Conservation (phyloP, 306 rosid genomes). For the Morella rubra region DNA sequence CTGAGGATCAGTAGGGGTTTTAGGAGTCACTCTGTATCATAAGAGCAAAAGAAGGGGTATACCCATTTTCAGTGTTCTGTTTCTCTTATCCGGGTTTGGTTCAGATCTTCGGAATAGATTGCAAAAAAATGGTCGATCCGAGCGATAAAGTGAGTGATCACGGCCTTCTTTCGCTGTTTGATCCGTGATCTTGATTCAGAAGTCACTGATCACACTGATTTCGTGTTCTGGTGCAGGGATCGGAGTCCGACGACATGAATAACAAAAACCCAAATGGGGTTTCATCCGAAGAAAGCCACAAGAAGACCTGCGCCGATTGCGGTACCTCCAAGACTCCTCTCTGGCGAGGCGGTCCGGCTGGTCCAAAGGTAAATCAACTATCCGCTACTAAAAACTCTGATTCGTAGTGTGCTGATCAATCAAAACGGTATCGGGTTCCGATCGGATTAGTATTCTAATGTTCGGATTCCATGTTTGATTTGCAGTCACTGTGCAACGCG, state of each 20-base stretch:
- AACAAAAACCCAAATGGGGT: constrained; percentile 42
- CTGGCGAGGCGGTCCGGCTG: constrained; percentile 99
- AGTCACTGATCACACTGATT: constrained; percentile 34
- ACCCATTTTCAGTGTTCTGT: constrained; percentile 17
- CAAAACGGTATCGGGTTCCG: not conserved
- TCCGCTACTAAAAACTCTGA: not conserved
- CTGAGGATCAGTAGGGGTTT: not conserved
- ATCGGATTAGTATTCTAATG: not conserved
- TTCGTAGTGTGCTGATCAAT: not conserved
- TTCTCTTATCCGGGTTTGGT: constrained; percentile 33
- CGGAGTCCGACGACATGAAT: constrained; percentile 59
- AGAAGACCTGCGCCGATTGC: constrained; percentile 90
- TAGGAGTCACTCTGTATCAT: not conserved
- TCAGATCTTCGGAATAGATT: constrained; percentile 36
- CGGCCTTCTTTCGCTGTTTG: not conserved
- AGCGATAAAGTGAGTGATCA: constrained; percentile 60
- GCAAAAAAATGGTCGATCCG: constrained; percentile 61
- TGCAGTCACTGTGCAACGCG: constrained; percentile 87
- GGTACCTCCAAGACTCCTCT: constrained; percentile 91
- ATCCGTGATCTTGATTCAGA: not conserved
- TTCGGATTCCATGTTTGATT: not conserved
- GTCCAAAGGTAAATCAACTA: constrained; percentile 65
- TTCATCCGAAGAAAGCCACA: constrained; percentile 55
- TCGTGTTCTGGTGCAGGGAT: constrained; percentile 55
- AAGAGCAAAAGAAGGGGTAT: not conserved